Conservation (phyloP, 2,329 filamentous ascomycete genomes). For the Colletotrichum somersetense region DNA sequence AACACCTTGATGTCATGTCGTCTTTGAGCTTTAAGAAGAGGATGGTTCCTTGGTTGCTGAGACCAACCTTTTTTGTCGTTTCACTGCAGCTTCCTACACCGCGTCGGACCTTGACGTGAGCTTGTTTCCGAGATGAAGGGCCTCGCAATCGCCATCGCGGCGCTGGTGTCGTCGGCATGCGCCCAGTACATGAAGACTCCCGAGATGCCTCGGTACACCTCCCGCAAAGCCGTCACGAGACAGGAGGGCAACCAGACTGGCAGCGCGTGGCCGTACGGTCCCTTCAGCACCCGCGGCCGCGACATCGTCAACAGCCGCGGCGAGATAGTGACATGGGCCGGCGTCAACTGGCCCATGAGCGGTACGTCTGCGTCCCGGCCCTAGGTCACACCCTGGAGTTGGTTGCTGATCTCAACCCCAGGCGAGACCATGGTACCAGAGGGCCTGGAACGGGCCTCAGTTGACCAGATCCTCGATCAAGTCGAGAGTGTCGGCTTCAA, state of each 20-base stretch:
- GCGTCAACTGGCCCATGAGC: conserved; percentile 67
- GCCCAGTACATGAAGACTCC: conserved; percentile 34
- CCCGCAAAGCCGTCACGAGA: conserved; percentile 5
- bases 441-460: conserved; percentile 66
- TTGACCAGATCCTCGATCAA: conserved; percentile 61
- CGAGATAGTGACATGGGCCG: conserved; percentile 56
- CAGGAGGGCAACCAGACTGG: conserved; percentile 33
- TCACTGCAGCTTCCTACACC: conserved; percentile 13
- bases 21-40: conserved; percentile 17
- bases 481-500: conserved; percentile 67
- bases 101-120: conserved; percentile 15
- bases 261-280: conserved; percentile 50
- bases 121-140: conserved; percentile 27
- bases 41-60: neutral
- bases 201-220: conserved; percentile 15
- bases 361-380: conserved; percentile 62
- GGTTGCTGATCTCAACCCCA: conserved; percentile 65
- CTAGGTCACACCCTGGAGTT: conserved; percentile 62
- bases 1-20: neutral
- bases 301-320: conserved; percentile 54
- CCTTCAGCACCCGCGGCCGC: conserved; percentile 54
- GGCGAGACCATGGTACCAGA: conserved; percentile 70
- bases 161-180: conserved; percentile 32
- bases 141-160: conserved; percentile 24
- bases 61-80: neutral